These are phyloP conservation scores for Candida golubevii DNA, from an alignment of 805 yeast genomes.

Conservation along the genomic window DNA sequence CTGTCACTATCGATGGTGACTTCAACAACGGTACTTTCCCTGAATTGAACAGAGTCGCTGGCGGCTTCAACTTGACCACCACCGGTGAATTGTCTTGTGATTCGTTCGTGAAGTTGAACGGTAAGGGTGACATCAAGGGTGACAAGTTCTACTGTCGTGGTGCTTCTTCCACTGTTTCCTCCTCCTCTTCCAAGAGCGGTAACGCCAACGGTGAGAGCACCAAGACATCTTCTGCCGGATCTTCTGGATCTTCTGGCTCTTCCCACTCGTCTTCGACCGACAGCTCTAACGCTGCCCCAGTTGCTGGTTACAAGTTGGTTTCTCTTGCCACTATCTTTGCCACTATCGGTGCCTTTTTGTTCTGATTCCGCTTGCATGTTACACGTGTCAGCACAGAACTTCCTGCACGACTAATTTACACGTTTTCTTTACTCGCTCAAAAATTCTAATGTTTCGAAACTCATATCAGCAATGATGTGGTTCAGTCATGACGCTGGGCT, in stretches of 20 bases:
- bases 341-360: constrained; percentile 37
- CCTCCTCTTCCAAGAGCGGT: constrained; percentile 39
- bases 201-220: constrained; percentile 21
- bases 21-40: constrained; percentile 77
- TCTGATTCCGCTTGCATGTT: constrained; percentile 11
- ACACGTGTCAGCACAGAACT: too few species aligned
- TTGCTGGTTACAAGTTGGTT: constrained; percentile 22
- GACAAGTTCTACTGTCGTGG: constrained; percentile 67
- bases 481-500: too few species aligned
- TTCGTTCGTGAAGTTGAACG: constrained; percentile 65
- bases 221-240: constrained; percentile 27
- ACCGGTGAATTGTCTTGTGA: constrained; percentile 77
- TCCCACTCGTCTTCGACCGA: constrained; percentile 19
- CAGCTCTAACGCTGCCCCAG: constrained; percentile 24
- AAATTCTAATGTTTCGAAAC: too few species aligned
- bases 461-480: too few species aligned
- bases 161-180: constrained; percentile 40
- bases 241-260: constrained; percentile 18
- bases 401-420: too few species aligned
- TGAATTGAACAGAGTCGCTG: constrained; percentile 71
- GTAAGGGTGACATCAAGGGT: constrained; percentile 85
- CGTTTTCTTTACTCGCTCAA: too few species aligned
- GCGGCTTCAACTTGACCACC: constrained; percentile 86
- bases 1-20: constrained; percentile 75
- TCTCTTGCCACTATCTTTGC: constrained; percentile 31